These are phyloP conservation scores for Chrysanthemum seticuspe DNA, from an alignment of 129 eudicot genomes.

Conservation along the genomic window DNA sequence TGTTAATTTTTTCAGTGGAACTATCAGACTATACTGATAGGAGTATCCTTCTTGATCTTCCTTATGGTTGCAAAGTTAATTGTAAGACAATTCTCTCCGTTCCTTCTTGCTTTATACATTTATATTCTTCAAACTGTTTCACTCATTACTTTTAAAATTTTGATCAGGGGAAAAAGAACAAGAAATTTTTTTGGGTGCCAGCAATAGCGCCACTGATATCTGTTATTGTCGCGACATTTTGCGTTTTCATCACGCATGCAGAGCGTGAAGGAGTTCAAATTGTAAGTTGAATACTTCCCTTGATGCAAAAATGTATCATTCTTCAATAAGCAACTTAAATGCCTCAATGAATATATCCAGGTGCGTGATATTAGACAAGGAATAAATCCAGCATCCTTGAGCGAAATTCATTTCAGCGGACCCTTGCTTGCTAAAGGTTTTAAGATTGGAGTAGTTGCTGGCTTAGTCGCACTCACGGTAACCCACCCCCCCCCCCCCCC, in stretches of 20 bases:
- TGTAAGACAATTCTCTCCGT: slow-evolving; percentile 39
- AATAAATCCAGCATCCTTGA: slow-evolving; percentile 49
- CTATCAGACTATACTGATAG: slow-evolving; percentile 73
- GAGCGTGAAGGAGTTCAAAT: slow-evolving; percentile 56
- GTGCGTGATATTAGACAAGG: slow-evolving; percentile 54
- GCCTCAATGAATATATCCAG: slow-evolving; percentile 25
- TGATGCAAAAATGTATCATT: not conserved
- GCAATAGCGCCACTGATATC: slow-evolving; percentile 80
- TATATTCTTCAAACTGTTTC: slow-evolving; percentile 14
- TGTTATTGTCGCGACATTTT: slow-evolving; percentile 65
- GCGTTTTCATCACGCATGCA: slow-evolving; percentile 64
- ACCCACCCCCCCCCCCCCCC: too few species aligned
- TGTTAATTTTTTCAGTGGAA: slow-evolving; percentile 53
- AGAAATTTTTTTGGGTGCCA: slow-evolving; percentile 65
- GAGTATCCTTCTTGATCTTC: slow-evolving; percentile 60
- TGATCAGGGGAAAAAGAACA: slow-evolving; percentile 59
- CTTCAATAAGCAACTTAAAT: not conserved
- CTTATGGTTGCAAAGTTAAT: slow-evolving; percentile 63
- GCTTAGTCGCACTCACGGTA: slow-evolving; percentile 55
- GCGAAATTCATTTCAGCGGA: slow-evolving; percentile 49
- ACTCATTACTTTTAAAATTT: not conserved
- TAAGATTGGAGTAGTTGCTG: slow-evolving; percentile 69
- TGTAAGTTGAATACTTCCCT: slow-evolving; percentile 36
- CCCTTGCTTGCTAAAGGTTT: slow-evolving; percentile 51
- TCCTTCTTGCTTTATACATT: slow-evolving; percentile 14